Evolutionary conservation across 495 filamentous ascomycete genomes (phyloP), one percentile per base, ranked within the genome.

Genomic region (Cryomyces antarcticus): DNA sequence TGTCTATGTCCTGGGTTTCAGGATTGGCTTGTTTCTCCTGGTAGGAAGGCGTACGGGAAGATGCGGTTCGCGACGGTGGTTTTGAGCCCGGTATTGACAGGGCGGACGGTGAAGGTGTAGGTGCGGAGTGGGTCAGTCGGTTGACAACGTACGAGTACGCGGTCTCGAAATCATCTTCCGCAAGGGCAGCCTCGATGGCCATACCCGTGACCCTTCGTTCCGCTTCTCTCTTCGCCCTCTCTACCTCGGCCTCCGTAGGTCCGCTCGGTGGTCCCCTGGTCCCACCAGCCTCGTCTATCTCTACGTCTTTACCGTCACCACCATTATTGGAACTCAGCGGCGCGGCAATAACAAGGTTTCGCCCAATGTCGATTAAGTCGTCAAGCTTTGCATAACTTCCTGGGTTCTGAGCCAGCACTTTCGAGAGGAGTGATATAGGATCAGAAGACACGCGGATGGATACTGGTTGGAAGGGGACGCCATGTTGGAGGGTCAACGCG

Each of bases 141-240:
- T 72, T 93, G 46, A 92, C 72, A 31, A 93, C 80, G 61, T 89
- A 94, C 9, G 85, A 93, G 61, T 96, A 96, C 24, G 92, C 92
- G 0, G 92, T 96, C 49, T 93, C 88, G 49, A 96, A 96, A 53
- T 97, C 89, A 51, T 89, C 74, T 55, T 87, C 82, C 5, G 67
- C 62, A 1, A 96, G 71, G 29, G 88, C 84, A 5, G 86, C 78
- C 50, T 88, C 78, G 37, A 96, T 79, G 51, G 88, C 87, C 73
- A 93, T 83, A 41, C 78, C 78, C 30, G 75, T 80, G 41, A 97
- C 77, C 41, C 85, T 73, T 29, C 72, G 70, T 53, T 81, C 74
- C 10, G 70, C 55, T 9, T 44, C 35, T 11, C 51, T 31, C 30
- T 64, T 56, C 34, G 60, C 50, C 13, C 59, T 52, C 5, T 49